These are phyloP conservation scores for Hyphopichia buzzinii DNA, from an alignment of 1,139 yeast species.

Conservation along the genomic window DNA sequence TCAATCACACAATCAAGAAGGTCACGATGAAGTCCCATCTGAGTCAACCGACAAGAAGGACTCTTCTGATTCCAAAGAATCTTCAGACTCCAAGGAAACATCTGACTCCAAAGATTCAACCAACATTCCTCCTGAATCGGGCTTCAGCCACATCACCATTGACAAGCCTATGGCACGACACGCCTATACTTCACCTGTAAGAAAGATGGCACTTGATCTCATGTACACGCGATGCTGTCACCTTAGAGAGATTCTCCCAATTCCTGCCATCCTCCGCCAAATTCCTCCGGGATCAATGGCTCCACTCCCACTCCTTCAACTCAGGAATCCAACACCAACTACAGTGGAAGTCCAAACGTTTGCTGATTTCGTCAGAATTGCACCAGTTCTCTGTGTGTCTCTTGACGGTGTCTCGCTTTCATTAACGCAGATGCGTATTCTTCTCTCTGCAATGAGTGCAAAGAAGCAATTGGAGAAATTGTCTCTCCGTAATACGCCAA, in stretches of 20 bases:
- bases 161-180: constrained; percentile 48
- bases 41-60: constrained; percentile 6
- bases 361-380: constrained; percentile 71
- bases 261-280: constrained; percentile 84
- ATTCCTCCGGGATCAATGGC: constrained; percentile 68
- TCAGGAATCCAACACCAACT: constrained; percentile 72
- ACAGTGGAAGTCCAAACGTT: constrained; percentile 71
- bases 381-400: constrained; percentile 66
- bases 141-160: too few species aligned
- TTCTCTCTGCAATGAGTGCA: constrained; percentile 59
- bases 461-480: constrained; percentile 63
- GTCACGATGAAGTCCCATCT: constrained; percentile 3
- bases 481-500: constrained; percentile 69
- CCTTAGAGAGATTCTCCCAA: constrained; percentile 85
- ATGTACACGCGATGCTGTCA: constrained; percentile 92
- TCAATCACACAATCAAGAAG: constrained; percentile 3
- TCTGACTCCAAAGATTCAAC: background rate
- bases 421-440: constrained; percentile 60
- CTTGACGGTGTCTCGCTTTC: constrained; percentile 69
- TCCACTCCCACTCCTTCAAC: constrained; percentile 61
- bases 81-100: constrained; percentile 34
- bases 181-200: constrained; percentile 33
- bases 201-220: constrained; percentile 55
- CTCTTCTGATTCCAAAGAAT: constrained; percentile 43
- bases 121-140: too few species aligned